Conservation (phyloP, 306 rosid genomes). For the Cyamopsis tetragonoloba region DNA sequence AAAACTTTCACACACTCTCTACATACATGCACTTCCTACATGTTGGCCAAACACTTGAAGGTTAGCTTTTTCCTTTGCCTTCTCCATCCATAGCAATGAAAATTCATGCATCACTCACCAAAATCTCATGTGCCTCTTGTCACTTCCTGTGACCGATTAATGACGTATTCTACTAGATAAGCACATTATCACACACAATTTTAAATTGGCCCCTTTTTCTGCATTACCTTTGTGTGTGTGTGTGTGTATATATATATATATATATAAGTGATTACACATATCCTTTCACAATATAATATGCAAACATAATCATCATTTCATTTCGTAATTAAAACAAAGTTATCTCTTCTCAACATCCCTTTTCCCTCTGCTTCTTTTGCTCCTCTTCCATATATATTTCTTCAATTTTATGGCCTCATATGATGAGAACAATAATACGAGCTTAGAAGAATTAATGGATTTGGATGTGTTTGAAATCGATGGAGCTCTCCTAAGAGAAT, state of each 20-base stretch:
- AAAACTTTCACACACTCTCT: slow-evolving; percentile 14
- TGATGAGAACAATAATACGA: slow-evolving; percentile 29
- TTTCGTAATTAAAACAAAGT: too few species aligned
- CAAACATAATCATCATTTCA: slow-evolving; percentile 20
- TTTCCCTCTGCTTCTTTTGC: neutral
- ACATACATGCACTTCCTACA: neutral
- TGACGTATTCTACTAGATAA: slow-evolving; percentile 38
- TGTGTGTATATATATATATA: too few species aligned
- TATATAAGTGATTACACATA: neutral
- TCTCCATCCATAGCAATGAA: slow-evolving; percentile 13
- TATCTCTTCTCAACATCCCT: slow-evolving; percentile 1
- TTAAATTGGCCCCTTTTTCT: slow-evolving; percentile 18
- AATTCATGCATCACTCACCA: slow-evolving; percentile 13
- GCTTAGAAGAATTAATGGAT: slow-evolving; percentile 41
- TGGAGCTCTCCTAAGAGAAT: slow-evolving; percentile 50
- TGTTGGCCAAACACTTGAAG: neutral
- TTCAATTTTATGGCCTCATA: slow-evolving; percentile 42
- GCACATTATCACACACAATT: neutral
- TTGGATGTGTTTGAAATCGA: slow-evolving; percentile 56
- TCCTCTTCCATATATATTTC: neutral
- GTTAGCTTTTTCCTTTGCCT: neutral
- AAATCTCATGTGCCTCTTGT: slow-evolving; percentile 17
- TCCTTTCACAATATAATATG: neutral
- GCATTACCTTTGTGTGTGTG: slow-evolving; percentile 17
- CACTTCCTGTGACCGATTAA: slow-evolving; percentile 27